Conservation (phyloP, 768 basidiomycete species). For the Naganishia antarctica region DNA sequence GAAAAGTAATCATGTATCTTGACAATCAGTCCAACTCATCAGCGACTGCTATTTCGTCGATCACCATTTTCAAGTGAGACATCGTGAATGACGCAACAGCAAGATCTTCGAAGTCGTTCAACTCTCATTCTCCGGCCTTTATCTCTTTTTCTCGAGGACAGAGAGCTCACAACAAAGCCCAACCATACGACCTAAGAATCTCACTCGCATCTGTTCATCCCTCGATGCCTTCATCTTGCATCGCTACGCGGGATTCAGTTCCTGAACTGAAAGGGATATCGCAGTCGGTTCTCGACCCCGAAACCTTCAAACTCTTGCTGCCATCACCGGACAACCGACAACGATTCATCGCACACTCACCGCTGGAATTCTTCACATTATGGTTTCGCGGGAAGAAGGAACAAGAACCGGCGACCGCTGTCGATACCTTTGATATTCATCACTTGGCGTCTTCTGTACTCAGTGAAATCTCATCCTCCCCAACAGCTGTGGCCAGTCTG, state of each 20-base stretch:
- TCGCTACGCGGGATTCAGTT: no score
- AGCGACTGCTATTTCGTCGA: not conserved
- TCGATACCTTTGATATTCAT: not conserved
- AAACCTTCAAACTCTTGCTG: no score
- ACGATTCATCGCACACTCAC: not conserved
- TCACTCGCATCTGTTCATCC: no score
- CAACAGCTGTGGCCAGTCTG: conserved; percentile 32
- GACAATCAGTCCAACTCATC: no score
- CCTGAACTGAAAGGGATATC: no score
- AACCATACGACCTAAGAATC: no score
- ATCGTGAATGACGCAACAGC: not conserved
- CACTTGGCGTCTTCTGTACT: not conserved
- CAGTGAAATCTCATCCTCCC: conserved; percentile 19
- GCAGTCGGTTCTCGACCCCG: no score
- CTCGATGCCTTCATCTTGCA: no score
- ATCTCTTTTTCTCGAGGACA: no score
- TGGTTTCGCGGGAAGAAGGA: conserved; percentile 5
- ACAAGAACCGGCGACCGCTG: not conserved
- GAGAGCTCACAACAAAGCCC: no score
- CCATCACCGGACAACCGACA: not conserved
- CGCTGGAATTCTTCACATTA: conserved; percentile 1
- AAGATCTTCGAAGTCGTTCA: not conserved
- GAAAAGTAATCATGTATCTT: no score
- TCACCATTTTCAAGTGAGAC: not conserved
- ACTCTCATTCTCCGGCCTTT: no score